Percentiles rank a stretch among this genome's conserved stretches.
Conservation (phyloP, 2,329 filamentous ascomycete species). For the Aspergillus sp. region DNA sequence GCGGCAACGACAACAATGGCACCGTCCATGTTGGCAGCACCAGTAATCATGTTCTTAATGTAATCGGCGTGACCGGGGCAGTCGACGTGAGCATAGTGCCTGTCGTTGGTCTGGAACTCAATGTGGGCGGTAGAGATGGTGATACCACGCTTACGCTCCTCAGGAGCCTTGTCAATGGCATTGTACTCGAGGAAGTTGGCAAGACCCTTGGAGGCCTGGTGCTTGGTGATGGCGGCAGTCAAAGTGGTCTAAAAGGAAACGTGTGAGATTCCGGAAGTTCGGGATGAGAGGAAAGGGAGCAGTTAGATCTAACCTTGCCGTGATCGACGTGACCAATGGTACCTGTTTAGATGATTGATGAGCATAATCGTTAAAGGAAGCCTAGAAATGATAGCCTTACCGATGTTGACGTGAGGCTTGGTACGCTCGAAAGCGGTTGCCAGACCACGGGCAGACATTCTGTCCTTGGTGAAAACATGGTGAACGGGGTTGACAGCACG, state of each 20-base stretch:
- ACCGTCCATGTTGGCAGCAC: conserved; percentile 98
- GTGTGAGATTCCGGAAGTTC: conserved; percentile 10
- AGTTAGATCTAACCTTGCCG: conserved; percentile 69
- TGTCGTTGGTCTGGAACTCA: conserved; percentile 89
- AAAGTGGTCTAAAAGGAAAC: conserved; percentile 71
- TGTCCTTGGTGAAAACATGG: conserved; percentile 43
- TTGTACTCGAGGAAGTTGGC: conserved; percentile 97
- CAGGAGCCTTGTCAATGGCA: conserved; percentile 96
- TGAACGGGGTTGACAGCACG: conserved; percentile 72
- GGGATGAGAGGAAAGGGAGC: conserved; percentile 7
- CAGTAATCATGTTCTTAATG: conserved; percentile 99
- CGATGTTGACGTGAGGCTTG: conserved; percentile 98
- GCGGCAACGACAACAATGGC: conserved; percentile 98
- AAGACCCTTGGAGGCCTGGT: conserved; percentile 89
- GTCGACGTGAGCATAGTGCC: conserved; percentile 99
- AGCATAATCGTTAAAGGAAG: not conserved
- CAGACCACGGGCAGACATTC: conserved; percentile 49
- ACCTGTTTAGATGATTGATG: conserved; percentile 45
- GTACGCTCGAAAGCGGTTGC: conserved; percentile 71
- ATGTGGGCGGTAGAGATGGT: conserved; percentile 98
- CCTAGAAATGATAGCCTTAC: conserved; percentile 45
- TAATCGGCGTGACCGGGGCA: conserved; percentile 99
- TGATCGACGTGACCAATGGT: conserved; percentile 99
- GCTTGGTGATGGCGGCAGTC: conserved; percentile 97
- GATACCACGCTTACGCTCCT: conserved; percentile 99